Conservation (phyloP, 2,329 filamentous ascomycete species). For the Dissoconium aciculare region DNA sequence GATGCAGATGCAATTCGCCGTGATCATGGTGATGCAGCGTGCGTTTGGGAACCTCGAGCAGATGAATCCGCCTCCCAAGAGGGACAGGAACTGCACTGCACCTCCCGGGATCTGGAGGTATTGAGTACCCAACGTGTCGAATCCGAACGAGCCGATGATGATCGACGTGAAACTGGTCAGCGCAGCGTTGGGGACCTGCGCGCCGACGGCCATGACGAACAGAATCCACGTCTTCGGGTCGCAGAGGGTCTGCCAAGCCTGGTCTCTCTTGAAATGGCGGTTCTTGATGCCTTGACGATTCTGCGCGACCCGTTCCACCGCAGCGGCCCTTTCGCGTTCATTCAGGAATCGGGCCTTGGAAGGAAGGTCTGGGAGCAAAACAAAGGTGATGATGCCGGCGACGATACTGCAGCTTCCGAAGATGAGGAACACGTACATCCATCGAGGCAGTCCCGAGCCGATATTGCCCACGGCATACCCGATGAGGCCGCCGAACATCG, state of each 20-base stretch:
- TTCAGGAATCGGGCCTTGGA: slow-evolving; percentile 48
- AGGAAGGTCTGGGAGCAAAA: slow-evolving; percentile 42
- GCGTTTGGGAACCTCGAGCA: slow-evolving; percentile 39
- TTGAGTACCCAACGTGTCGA: slow-evolving; percentile 38
- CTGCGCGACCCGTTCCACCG: slow-evolving; percentile 53
- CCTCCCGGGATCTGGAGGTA: slow-evolving; percentile 48
- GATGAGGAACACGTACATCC: slow-evolving; percentile 45
- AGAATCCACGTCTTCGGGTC: slow-evolving; percentile 48
- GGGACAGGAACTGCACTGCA: slow-evolving; percentile 40
- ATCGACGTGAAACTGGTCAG: slow-evolving; percentile 37
- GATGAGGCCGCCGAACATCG: slow-evolving; percentile 47
- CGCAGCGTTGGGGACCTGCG: slow-evolving; percentile 42
- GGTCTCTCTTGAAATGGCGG: slow-evolving; percentile 31
- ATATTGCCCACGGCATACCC: slow-evolving; percentile 48
- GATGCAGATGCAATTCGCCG: slow-evolving; percentile 42
- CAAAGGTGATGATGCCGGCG: slow-evolving; percentile 31
- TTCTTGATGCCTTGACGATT: slow-evolving; percentile 65
- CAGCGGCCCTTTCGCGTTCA: slow-evolving; percentile 50
- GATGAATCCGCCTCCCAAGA: slow-evolving; percentile 37
- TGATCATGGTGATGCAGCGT: slow-evolving; percentile 41
- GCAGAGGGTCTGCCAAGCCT: slow-evolving; percentile 44
- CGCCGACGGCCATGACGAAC: slow-evolving; percentile 41
- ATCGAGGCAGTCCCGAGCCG: slow-evolving; percentile 45
- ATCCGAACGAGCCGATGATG: slow-evolving; percentile 34
- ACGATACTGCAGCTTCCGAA: slow-evolving; percentile 30